Evolutionary conservation across 2,329 filamentous ascomycete genomes (phyloP).

Genomic region (Exophiala sideris): DNA sequence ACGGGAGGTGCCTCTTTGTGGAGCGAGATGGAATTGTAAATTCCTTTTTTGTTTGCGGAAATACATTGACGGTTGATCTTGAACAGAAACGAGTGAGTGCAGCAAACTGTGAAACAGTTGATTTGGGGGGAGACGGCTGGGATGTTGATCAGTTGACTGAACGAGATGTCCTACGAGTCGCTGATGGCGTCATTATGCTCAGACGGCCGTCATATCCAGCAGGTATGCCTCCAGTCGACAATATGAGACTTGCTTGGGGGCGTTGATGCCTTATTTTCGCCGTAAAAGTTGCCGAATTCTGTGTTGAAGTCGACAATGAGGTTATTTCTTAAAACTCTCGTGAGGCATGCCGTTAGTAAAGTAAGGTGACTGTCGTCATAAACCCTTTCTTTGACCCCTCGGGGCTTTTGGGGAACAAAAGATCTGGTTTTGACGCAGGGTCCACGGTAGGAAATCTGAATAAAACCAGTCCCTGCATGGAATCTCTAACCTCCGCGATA

Average conservation of each 20-base stretch:
- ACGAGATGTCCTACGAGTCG: slow-evolving; percentile 6
- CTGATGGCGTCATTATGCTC: slow-evolving; percentile 15
- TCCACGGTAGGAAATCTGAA: too few species aligned
- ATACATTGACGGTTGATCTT: slow-evolving; percentile 1
- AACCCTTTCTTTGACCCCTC: neutral
- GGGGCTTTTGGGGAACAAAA: too few species aligned
- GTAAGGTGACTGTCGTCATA: neutral
- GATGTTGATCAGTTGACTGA: slow-evolving; percentile 12
- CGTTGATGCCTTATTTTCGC: too few species aligned
- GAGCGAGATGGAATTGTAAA: neutral
- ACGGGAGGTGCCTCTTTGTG: slow-evolving; percentile 7
- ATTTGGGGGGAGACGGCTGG: neutral
- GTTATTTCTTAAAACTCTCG: neutral
- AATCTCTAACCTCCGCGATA: too few species aligned
- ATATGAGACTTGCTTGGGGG: neutral
- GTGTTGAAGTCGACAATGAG: too few species aligned
- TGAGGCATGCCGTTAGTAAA: neutral
- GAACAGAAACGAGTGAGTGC: slow-evolving; percentile 2
- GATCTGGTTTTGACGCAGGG: too few species aligned
- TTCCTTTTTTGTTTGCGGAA: neutral
- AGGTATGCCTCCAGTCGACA: neutral
- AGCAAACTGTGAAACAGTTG: slow-evolving; percentile 13
- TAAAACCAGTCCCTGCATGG: too few species aligned
- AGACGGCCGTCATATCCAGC: neutral
- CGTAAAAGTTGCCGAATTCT: too few species aligned